Conservation (phyloP, 768 basidiomycete genomes). For the Podaxis rugospora region DNA sequence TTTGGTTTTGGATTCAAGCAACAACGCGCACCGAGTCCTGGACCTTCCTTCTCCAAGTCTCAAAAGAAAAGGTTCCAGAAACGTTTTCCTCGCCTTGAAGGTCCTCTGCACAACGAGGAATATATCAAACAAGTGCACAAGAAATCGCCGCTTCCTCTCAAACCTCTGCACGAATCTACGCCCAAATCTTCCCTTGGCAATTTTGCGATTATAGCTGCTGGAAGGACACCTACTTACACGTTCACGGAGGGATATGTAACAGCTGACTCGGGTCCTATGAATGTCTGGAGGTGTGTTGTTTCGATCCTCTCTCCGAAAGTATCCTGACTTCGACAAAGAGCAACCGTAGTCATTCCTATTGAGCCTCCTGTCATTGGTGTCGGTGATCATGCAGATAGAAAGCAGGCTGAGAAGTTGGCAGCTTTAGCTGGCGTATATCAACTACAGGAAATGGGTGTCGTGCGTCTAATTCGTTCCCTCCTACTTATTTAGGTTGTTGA, state of each 20-base stretch:
- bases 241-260: constrained; percentile 24
- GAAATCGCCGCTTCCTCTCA: constrained; percentile 27
- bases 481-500: not conserved
- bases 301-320: not conserved
- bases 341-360: constrained; percentile 32
- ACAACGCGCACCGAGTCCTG: constrained; percentile 2
- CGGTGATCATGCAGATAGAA: constrained; percentile 56
- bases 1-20: constrained; percentile 6
- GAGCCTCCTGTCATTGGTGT: constrained; percentile 47
- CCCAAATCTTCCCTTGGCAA: constrained; percentile 41
- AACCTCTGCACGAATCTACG: constrained; percentile 25
- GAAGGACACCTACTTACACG: constrained; percentile 29
- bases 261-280: constrained; percentile 17
- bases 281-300: constrained; percentile 42
- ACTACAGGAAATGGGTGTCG: constrained; percentile 56
- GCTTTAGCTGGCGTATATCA: constrained; percentile 73
- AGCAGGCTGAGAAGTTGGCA: constrained; percentile 71
- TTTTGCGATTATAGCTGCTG: constrained; percentile 25
- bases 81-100: constrained; percentile 21
- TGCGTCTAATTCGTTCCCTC: constrained; percentile 33
- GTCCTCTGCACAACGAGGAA: constrained; percentile 29
- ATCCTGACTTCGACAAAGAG: constrained; percentile 22
- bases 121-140: constrained; percentile 29
- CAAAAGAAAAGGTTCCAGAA: constrained; percentile 8
- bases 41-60: constrained; percentile 5